Evolutionary conservation across 345 rosid genomes (phyloP).

Genomic region (Salix viminalis): DNA sequence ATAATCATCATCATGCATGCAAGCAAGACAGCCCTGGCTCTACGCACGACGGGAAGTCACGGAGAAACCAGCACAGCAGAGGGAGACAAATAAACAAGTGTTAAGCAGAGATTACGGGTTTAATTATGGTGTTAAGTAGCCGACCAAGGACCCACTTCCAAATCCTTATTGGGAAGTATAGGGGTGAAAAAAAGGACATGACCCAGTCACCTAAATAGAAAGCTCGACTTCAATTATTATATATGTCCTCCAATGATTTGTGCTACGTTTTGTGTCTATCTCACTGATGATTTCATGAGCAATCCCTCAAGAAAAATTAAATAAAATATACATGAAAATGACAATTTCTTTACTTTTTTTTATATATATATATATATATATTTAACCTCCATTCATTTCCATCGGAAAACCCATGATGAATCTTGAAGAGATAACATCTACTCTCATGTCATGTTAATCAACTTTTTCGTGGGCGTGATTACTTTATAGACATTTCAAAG

Average conservation of each 20-base stretch:
- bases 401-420: constrained; percentile 8
- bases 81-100: not conserved
- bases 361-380: too few species aligned
- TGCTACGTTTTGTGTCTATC: constrained; percentile 13
- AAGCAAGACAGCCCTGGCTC: not conserved
- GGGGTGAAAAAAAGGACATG: not conserved
- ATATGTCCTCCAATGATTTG: constrained; percentile 25
- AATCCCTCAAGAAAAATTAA: not conserved
- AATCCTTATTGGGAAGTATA: constrained; percentile 20
- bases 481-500: constrained; percentile 12
- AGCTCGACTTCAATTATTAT: constrained; percentile 13
- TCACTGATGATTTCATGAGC: constrained; percentile 4
- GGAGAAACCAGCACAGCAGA: not conserved
- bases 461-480: not conserved
- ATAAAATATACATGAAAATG: not conserved
- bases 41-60: not conserved
- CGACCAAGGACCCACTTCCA: constrained; percentile 23
- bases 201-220: constrained; percentile 19
- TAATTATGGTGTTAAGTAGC: not conserved
- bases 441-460: not conserved
- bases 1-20: too few species aligned
- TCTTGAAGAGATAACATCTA: not conserved
- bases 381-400: not conserved
- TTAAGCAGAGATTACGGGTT: not conserved
- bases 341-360: not conserved